Percentiles rank a stretch among this genome's conserved stretches.
Conservation (phyloP, 192 early-diverging fungal species). For the Umbelopsis vinacea region DNA sequence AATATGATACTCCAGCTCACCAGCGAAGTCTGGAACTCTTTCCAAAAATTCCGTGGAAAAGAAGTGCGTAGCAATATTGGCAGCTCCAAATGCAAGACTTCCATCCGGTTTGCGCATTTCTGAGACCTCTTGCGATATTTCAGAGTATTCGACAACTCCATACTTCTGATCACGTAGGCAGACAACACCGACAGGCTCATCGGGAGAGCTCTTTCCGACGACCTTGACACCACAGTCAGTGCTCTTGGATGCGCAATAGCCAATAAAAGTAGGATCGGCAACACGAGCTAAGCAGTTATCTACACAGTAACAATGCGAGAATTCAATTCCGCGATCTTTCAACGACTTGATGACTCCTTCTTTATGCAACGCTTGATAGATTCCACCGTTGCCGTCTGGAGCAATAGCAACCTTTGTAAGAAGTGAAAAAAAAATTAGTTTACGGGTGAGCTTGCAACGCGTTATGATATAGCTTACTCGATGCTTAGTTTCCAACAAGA, state of each 20-base stretch:
- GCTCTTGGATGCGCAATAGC: slow-evolving; percentile 86
- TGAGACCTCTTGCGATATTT: slow-evolving; percentile 82
- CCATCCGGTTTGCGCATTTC: slow-evolving; percentile 68
- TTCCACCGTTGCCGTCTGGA: slow-evolving; percentile 92
- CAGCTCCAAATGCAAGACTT: slow-evolving; percentile 84
- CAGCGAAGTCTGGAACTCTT: slow-evolving; percentile 82
- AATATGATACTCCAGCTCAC: slow-evolving; percentile 91
- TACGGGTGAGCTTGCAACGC: neutral
- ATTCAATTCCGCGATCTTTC: slow-evolving; percentile 80
- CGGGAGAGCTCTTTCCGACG: slow-evolving; percentile 84
- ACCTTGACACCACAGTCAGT: slow-evolving; percentile 96
- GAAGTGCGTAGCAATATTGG: slow-evolving; percentile 99
- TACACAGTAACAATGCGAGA: slow-evolving; percentile 95
- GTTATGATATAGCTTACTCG: slow-evolving; percentile 25
- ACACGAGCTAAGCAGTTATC: slow-evolving; percentile 98
- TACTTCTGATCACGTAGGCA: slow-evolving; percentile 83
- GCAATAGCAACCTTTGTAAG: slow-evolving; percentile 70
- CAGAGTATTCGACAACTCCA: slow-evolving; percentile 96
- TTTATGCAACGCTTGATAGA: slow-evolving; percentile 89
- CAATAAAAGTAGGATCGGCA: slow-evolving; percentile 95
- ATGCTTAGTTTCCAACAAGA: slow-evolving; percentile 84
- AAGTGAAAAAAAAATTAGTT: neutral
- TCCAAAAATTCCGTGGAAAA: slow-evolving; percentile 92
- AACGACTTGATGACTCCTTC: slow-evolving; percentile 85
- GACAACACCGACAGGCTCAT: slow-evolving; percentile 95